These are phyloP conservation scores for Daldinia loculata DNA, from an alignment of 495 filamentous ascomycete genomes.

Conservation along the genomic window DNA sequence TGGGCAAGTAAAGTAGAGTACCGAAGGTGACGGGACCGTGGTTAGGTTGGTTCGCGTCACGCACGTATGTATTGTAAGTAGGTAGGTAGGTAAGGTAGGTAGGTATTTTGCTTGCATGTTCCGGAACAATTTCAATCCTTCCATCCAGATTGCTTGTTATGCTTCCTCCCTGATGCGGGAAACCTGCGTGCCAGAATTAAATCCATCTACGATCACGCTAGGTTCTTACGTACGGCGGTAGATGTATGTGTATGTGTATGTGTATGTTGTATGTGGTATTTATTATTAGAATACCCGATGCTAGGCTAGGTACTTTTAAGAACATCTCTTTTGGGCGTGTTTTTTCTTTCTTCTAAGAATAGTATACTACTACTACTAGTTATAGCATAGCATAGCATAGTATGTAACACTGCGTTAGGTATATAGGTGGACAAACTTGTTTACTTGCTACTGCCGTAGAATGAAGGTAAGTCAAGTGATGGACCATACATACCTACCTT, in stretches of 20 bases:
- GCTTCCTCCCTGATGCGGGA: slow-evolving; percentile 3
- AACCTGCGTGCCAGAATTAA: slow-evolving; percentile 16
- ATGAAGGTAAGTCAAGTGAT: neutral
- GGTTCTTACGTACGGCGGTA: slow-evolving; percentile 1
- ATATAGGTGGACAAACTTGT: neutral
- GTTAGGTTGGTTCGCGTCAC: slow-evolving; percentile 12
- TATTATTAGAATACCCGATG: no score
- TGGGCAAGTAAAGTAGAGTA: neutral
- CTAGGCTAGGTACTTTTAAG: no score
- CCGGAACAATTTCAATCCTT: slow-evolving; percentile 29
- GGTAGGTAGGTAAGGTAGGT: neutral
- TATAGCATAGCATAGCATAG: no score
- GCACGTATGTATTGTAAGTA: slow-evolving; percentile 9
- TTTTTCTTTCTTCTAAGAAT: neutral
- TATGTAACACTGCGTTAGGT: neutral
- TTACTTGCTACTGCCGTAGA: neutral
- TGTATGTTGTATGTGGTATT: no score
- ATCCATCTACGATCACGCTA: slow-evolving; percentile 32
- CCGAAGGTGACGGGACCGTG: slow-evolving; percentile 9
- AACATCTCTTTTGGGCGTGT: no score
- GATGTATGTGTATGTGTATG: no score
- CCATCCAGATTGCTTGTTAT: slow-evolving; percentile 16
- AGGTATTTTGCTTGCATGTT: neutral
- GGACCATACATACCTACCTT: neutral
- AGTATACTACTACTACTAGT: neutral